Base-by-base conservation (phyloP, 495 filamentous ascomycete genomes). In the Wilcoxina mikolae region DNA sequence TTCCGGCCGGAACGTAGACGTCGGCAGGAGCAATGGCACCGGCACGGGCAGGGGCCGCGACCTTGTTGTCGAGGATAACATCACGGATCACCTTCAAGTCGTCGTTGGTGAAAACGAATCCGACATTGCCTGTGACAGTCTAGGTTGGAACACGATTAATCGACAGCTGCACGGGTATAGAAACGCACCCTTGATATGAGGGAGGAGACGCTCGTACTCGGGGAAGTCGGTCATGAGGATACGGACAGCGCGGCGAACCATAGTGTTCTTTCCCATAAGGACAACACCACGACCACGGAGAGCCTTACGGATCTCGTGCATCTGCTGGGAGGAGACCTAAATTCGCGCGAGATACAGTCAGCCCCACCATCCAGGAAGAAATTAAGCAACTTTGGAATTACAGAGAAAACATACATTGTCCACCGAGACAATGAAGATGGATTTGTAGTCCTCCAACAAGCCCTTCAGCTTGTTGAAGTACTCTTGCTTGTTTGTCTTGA, bases 261-360 rank as follows among this genome's bases (percentile, higher is more conserved):
- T 96, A 70, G 90, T 96, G 78, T 99, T 99, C 81, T 99, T 99
- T 68, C 91, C 91, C 91, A 99, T 99, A 72, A 96, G 78, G 59
- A 96, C 87, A 62, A 95, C 82, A 72, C 78, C 89, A 69, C 93
- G 74, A 35, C 84, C 82, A 72, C 89, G 84, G 70, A 95, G 80
- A 66, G 82, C 73, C 64, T 80, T 74, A 73, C 91, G 84, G 71
- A 96, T 96, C 79, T 99, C 91, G 84, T 99, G 91, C 91, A 99
- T 99, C 81, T 99, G 91, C 82, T 99, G 91, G 53, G 91, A 99
- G 71, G 81, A 84, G 73, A 85, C 73, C 74, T 66, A 22, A 54
- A 44, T 55, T 22, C 22, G 28, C 45, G 51, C 51, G 20, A 39
- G 35, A 54, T 11, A 49, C 3, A n/a, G 39, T 52, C 29, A 41